Evolutionary conservation across 192 early-diverging fungal genomes (phyloP), one percentile per base, ranked within the genome.

Genomic region (Backusella tuberculispora): DNA sequence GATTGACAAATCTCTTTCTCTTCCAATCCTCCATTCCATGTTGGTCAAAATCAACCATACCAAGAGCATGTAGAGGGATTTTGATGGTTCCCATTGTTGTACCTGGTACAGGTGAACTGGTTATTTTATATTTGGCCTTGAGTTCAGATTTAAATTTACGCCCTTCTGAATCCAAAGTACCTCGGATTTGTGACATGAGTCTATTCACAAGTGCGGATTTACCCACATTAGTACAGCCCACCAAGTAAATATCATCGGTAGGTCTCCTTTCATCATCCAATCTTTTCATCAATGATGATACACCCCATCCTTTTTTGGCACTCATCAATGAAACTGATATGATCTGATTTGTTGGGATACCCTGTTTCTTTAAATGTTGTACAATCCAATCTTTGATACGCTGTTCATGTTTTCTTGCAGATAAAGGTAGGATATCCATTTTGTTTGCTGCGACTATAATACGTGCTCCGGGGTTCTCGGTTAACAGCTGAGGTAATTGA

Each of bases 151-250:
- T 64, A 12, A 46, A 5, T 4, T 24, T 21, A 3, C 60, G 38
- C 0, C 45, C 46, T 43, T 73, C 38, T 19, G 72, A 73, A 1
- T 82, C 80, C 19, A 53, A 45, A 9, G 82, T 80, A 19, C 79
- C 82, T 13, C 80, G 78, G 69, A 81, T 84, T 56, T 88, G 86
- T 19, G 87, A 78, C 63, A 90, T 76, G n/a, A 94, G 72, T 24
- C 85, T 85, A 64, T 91, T 90, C 56, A 94, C 78, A 10, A 94
- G 80, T 53, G 90, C 92, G 2, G 92, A 92, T 80, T 94, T 94
- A 38, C 93, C 93, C 12, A 90, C 93, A 73, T 94, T 94, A 2
- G 91, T 87, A 41, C 88, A 86, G 6, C 93, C 93, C 37, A 94
- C 83, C 75, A 94, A 79, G 70, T 90, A 94, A 15, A 93, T 77